Conservation (phyloP, 352 stramenopile genomes). For the Pythium coloratum region DNA sequence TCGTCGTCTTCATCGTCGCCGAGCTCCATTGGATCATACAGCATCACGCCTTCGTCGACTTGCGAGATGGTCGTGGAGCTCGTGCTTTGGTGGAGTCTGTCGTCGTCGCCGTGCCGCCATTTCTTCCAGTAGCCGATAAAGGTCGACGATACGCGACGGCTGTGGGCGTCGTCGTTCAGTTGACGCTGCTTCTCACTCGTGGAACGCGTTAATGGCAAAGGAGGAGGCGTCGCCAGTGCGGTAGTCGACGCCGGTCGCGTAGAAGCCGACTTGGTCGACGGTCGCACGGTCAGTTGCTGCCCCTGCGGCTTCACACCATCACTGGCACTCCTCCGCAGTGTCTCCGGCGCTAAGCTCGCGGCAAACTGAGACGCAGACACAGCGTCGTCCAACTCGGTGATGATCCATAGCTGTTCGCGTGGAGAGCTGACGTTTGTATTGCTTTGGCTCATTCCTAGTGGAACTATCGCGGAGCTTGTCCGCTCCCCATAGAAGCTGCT, state of each 20-base stretch:
- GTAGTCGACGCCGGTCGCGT: slow-evolving; percentile 7
- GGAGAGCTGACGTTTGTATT: neutral
- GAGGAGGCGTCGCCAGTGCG: neutral
- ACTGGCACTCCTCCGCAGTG: neutral
- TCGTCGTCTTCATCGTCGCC: neutral
- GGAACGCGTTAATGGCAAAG: neutral
- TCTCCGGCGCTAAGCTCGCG: neutral
- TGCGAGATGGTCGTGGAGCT: slow-evolving; percentile 12
- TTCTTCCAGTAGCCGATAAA: slow-evolving; percentile 23
- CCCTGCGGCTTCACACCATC: neutral
- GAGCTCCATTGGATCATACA: slow-evolving; percentile 22
- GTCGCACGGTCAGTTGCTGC: neutral
- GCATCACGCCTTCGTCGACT: slow-evolving; percentile 24
- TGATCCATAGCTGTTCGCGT: slow-evolving; percentile 37
- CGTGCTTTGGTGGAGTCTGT: neutral
- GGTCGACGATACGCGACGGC: slow-evolving; percentile 2
- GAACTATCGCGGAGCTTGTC: neutral
- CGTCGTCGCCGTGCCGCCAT: slow-evolving; percentile 7
- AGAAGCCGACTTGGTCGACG: neutral
- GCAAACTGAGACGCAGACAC: slow-evolving; percentile 16
- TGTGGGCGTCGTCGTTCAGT: neutral
- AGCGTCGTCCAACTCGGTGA: slow-evolving; percentile 55
- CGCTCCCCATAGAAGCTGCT: neutral
- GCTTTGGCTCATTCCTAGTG: neutral
- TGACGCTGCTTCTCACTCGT: slow-evolving; percentile 10